These are phyloP conservation scores for Cupressus sempervirens DNA, from an alignment of 75 land plant genomes.

Conservation along the genomic window DNA sequence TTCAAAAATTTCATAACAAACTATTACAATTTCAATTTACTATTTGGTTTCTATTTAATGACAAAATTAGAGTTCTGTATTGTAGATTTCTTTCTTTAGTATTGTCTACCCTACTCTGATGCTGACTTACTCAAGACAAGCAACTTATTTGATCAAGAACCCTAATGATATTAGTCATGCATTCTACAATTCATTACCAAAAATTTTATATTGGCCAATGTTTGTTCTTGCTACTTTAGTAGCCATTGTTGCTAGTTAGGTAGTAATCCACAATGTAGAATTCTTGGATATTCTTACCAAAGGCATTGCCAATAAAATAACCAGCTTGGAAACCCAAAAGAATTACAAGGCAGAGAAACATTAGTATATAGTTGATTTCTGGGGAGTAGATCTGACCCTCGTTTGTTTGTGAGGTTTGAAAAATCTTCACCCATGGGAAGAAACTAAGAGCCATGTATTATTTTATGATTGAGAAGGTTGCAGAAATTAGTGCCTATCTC, in stretches of 20 bases:
- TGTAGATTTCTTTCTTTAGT: slow-evolving; percentile 46
- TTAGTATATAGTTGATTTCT: slow-evolving; percentile 52
- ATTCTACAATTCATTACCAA: slow-evolving; percentile 48
- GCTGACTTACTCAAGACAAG: slow-evolving; percentile 43
- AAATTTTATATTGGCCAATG: slow-evolving; percentile 57
- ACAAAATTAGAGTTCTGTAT: background rate
- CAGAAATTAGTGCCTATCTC: slow-evolving; percentile 64
- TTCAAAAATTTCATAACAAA: too few relatives aligned
- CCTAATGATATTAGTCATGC: slow-evolving; percentile 19
- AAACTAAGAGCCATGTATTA: slow-evolving; percentile 49
- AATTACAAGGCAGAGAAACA: slow-evolving; percentile 39
- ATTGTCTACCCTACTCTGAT: slow-evolving; percentile 37
- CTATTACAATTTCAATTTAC: background rate
- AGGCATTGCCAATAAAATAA: slow-evolving; percentile 41
- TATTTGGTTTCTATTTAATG: background rate
- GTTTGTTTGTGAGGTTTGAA: slow-evolving; percentile 45
- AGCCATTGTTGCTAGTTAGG: slow-evolving; percentile 59
- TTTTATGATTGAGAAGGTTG: slow-evolving; percentile 55
- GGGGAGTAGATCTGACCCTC: slow-evolving; percentile 61
- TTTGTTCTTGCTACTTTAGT: slow-evolving; percentile 48
- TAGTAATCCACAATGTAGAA: slow-evolving; percentile 11
- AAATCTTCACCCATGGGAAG: slow-evolving; percentile 55
- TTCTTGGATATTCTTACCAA: slow-evolving; percentile 29
- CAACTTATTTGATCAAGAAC: slow-evolving; percentile 47
- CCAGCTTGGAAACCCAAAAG: slow-evolving; percentile 36